These are phyloP conservation scores for Aspergillus coremiiformis DNA, from an alignment of 495 filamentous ascomycete genomes.

Conservation along the genomic window DNA sequence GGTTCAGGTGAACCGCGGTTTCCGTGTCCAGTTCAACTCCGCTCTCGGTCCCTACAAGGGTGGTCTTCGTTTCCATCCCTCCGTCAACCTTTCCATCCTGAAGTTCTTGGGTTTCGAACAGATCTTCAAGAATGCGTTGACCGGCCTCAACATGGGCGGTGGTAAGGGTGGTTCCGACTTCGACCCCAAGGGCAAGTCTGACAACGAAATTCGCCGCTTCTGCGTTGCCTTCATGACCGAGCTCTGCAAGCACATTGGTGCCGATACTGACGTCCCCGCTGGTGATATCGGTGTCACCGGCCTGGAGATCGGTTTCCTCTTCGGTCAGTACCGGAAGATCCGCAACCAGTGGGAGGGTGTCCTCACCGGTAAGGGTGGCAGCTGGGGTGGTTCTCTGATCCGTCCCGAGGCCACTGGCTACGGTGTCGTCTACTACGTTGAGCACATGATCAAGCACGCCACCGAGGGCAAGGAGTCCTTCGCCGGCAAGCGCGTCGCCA, in stretches of 20 bases:
- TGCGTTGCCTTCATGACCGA: conserved; percentile 94
- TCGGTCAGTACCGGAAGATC: conserved; percentile 88
- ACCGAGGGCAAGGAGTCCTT: conserved; percentile 74
- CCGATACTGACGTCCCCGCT: conserved; percentile 90
- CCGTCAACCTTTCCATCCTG: conserved; percentile 93
- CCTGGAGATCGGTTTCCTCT: conserved; percentile 90
- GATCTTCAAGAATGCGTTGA: conserved; percentile 99
- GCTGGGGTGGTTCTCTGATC: conserved; percentile 91
- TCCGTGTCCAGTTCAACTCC: conserved; percentile 98
- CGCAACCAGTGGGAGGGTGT: conserved; percentile 90
- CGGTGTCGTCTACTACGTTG: conserved; percentile 94
- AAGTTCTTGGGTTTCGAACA: conserved; percentile 99
- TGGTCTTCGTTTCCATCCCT: conserved; percentile 89
- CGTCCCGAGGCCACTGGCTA: conserved; percentile 95
- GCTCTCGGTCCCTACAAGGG: conserved; percentile 98
- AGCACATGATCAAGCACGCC: conserved; percentile 90
- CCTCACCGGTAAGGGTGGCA: conserved; percentile 88
- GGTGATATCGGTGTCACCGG: conserved; percentile 89
- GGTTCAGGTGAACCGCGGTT: conserved; percentile 91
- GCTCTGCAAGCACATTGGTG: conserved; percentile 90
- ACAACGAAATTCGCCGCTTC: conserved; percentile 96
- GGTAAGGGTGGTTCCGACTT: conserved; percentile 99
- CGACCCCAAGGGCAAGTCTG: conserved; percentile 97
- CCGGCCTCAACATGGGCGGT: conserved; percentile 94
- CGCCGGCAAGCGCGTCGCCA: conserved; percentile 85